A percentile compares a stretch with the other conserved stretches of the same genome.
These are phyloP conservation scores for Fusarium chuoi DNA, from an alignment of 2,329 filamentous ascomycete species.

Conservation along the genomic window DNA sequence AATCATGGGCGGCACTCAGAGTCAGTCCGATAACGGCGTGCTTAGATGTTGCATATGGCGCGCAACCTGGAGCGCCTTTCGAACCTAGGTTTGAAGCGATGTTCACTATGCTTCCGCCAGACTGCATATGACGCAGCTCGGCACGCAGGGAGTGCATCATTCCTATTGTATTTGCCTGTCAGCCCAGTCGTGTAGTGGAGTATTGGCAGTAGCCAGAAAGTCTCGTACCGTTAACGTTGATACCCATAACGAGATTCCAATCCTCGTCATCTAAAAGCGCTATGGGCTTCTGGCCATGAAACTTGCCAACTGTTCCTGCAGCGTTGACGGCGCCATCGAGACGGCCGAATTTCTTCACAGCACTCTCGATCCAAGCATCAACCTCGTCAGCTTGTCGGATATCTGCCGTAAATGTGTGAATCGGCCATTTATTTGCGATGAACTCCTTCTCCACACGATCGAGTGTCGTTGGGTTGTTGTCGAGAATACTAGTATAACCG, in stretches of 20 bases:
- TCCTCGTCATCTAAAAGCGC: not conserved
- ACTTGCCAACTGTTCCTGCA: not conserved
- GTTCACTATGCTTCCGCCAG: not conserved
- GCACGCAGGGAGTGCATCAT: not conserved
- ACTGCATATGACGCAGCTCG: not conserved
- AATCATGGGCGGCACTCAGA: not conserved
- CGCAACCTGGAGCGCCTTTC: not conserved
- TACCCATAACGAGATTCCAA: not conserved
- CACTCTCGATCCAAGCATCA: no score
- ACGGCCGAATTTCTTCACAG: no score
- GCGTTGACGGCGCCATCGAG: no score
- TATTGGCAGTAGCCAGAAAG: rapidly evolving
- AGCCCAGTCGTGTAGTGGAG: not conserved
- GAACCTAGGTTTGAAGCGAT: not conserved
- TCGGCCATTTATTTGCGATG: no score
- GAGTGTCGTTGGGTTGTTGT: no score
- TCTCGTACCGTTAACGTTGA: not conserved
- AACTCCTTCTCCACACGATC: no score
- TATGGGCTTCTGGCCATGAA: not conserved
- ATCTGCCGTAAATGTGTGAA: no score
- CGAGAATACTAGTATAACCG: no score
- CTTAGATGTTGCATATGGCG: not conserved
- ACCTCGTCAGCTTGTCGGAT: no score
- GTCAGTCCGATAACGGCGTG: not conserved
- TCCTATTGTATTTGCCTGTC: not conserved